Base-by-base conservation (phyloP, 345 rosid genomes). In the Eucalyptus marginata region DNA sequence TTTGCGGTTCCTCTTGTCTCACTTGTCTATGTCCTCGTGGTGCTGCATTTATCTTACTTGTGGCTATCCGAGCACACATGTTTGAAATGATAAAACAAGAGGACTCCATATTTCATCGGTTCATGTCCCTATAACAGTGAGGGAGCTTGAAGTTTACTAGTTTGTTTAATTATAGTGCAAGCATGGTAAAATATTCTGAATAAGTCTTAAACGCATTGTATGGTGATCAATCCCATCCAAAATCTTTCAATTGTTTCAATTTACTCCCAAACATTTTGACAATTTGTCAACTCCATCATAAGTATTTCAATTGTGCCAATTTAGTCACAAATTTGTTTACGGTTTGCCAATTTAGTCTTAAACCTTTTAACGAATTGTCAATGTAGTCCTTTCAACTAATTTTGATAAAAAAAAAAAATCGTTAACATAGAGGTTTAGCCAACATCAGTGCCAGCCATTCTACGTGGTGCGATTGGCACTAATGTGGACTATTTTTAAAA, bases 361-460 rank as follows among this genome's bases (percentile, higher is more conserved):
- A 56, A 9, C 6, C 2, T 24, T 56, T 56, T 56, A 24, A 56
- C 0, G 0, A 56, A 56, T 56, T 56, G 3, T 22, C 62, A 24
- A 56, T 56, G 27, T 56, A 22, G 13, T 56, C 27, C 1, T 56
- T 56, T 56, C 13, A 22, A 56, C 29, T 24, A 56, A 56, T 56
- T 56, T 24, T 24, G 29, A 22, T 56, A 0, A 4, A 56, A 56
- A n/a, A n/a, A 0, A 4, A 56, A 56, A 56, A 24, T 56, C 0
- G 0, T 56, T 24, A 24, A 56, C 62, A 24, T 22, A 10, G 27
- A 9, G 29, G 29, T 10, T 10, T 0, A 56, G 62, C 29, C 62
- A 56, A 56, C 3, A 22, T 56, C 0, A 10, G 62, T 1, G 2
- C 29, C 13, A 56, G 0, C 3, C 62, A 56, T 22, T 22, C 29